Evolutionary conservation across 257 asterid genomes (phyloP).

Genomic region (Mitragyna speciosa): DNA sequence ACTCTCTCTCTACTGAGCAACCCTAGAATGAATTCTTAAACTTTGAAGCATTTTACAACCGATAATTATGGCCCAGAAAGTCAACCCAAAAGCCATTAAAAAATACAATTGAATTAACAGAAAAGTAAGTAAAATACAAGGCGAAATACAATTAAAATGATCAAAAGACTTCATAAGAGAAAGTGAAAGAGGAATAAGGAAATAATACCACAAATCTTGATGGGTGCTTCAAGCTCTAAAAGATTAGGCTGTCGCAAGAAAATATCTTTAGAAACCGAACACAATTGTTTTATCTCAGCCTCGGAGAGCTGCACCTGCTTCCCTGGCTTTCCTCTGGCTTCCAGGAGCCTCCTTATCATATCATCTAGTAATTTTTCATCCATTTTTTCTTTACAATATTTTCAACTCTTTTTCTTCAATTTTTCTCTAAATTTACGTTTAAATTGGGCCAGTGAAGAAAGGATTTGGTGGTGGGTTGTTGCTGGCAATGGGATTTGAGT

Average conservation of each 20-base stretch:
- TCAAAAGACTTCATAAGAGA: not conserved
- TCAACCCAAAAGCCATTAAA: conserved; percentile 20
- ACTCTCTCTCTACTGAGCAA: not conserved
- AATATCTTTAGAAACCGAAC: conserved; percentile 29
- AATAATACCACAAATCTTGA: conserved; percentile 42
- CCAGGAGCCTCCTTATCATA: conserved; percentile 36
- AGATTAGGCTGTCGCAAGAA: conserved; percentile 43
- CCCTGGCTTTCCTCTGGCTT: conserved; percentile 34
- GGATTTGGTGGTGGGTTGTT: not conserved
- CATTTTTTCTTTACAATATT: conserved; percentile 9
- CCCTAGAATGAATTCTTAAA: not conserved
- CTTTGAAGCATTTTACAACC: not conserved
- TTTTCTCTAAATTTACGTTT: not conserved
- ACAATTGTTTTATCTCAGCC: conserved; percentile 36
- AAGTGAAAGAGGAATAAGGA: not conserved
- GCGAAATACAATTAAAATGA: not conserved
- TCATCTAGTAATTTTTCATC: conserved; percentile 37
- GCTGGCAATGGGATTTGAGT: conserved; percentile 1
- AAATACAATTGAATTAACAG: not conserved
- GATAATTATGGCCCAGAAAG: conserved; percentile 3
- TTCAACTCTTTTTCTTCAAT: not conserved
- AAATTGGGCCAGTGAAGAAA: not conserved
- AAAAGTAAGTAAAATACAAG: not conserved
- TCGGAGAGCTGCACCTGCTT: conserved; percentile 40
- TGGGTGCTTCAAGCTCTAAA: conserved; percentile 48